A percentile compares a stretch with the other conserved stretches of the same genome.
These are phyloP conservation scores for Neurospora sp. DNA, from an alignment of 495 filamentous ascomycete species.

Conservation along the genomic window DNA sequence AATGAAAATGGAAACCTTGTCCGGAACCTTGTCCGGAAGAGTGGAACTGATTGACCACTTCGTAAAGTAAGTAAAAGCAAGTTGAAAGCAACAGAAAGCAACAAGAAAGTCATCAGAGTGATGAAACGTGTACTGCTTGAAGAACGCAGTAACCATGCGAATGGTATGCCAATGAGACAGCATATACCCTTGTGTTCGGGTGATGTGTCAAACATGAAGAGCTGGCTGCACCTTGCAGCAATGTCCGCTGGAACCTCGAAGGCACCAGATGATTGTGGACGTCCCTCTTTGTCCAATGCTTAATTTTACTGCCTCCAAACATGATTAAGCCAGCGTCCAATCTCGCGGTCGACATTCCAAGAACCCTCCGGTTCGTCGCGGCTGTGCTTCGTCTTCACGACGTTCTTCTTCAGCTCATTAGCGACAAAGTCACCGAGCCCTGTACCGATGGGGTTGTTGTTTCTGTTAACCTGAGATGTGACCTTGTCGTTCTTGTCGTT, in stretches of 20 bases:
- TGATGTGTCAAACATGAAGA: background rate
- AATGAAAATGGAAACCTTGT: background rate
- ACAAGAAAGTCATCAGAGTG: background rate
- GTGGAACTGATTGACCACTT: background rate
- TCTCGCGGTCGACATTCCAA: accelerated
- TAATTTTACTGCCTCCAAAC: background rate
- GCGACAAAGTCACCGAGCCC: background rate
- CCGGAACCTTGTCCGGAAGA: background rate
- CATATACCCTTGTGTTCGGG: background rate
- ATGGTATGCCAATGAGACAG: background rate
- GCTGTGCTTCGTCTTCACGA: background rate
- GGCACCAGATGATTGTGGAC: background rate
- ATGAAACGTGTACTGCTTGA: background rate
- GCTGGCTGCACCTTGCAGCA: background rate
- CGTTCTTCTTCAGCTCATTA: background rate
- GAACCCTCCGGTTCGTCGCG: background rate
- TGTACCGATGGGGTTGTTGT: background rate
- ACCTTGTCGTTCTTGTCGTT: background rate
- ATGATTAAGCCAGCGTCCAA: background rate
- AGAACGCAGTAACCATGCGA: background rate
- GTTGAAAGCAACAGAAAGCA: background rate
- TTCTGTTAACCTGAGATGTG: background rate
- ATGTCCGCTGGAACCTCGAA: background rate
- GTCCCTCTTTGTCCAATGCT: background rate
- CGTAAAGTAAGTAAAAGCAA: background rate